These are phyloP conservation scores for Candida tibetensis DNA, from an alignment of 805 yeast species.

Conservation along the genomic window DNA sequence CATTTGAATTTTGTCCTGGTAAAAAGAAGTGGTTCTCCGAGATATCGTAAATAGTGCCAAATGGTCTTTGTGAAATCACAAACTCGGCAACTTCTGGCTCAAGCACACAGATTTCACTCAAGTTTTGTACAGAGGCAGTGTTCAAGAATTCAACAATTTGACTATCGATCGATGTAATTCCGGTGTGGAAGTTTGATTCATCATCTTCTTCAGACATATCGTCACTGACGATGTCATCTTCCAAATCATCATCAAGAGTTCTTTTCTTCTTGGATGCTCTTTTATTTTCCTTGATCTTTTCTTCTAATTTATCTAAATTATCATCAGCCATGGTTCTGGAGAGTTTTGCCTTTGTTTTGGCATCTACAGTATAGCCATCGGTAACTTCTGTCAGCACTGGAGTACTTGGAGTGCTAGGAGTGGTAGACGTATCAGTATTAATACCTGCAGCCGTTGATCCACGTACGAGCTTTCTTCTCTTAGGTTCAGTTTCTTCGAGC, in stretches of 20 bases:
- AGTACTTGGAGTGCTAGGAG: background rate
- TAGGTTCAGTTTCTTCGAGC: conserved; percentile 20
- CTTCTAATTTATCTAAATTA: conserved; percentile 40
- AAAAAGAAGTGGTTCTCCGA: conserved; percentile 53
- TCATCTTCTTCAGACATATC: conserved; percentile 49
- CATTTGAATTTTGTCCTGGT: conserved; percentile 24
- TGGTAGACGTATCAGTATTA: background rate
- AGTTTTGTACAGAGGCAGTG: conserved; percentile 68
- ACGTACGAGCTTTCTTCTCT: conserved; percentile 37
- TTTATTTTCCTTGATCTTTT: conserved; percentile 34
- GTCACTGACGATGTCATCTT: conserved; percentile 46
- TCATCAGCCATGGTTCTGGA: conserved; percentile 18
- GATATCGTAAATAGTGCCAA: conserved; percentile 53
- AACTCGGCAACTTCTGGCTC: conserved; percentile 61
- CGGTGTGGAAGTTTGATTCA: conserved; percentile 29
- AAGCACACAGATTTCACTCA: conserved; percentile 77
- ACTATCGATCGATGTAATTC: conserved; percentile 52
- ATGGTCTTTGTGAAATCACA: conserved; percentile 73
- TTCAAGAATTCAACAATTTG: conserved; percentile 77
- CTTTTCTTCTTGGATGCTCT: conserved; percentile 18
- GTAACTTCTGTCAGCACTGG: background rate
- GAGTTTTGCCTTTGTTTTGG: background rate
- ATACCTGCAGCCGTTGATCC: conserved; percentile 19
- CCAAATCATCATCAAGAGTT: conserved; percentile 38
- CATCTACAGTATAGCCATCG: background rate